Percentiles rank a stretch among this genome's conserved stretches.
Evolutionary conservation across 2,329 filamentous ascomycete species (phyloP).

Genomic region (Fusarium gaditjirri): DNA sequence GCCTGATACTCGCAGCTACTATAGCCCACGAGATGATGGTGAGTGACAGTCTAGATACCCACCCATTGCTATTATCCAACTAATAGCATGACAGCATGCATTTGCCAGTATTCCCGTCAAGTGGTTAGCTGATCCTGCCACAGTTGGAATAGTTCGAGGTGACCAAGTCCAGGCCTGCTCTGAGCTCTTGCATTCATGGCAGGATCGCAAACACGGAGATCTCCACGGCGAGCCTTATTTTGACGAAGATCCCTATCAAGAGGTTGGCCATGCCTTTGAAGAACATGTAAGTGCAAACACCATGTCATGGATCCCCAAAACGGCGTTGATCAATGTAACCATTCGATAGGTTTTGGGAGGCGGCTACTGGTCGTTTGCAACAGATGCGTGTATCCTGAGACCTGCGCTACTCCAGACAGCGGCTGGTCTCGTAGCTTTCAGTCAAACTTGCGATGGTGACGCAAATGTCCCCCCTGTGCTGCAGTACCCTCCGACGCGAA

Average conservation of each 20-base stretch:
- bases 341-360: conserved; percentile 36
- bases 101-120: conserved; percentile 4
- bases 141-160: conserved; percentile 20
- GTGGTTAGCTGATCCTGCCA: conserved; percentile 32
- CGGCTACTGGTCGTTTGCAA: conserved; percentile 31
- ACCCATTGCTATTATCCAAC: background rate
- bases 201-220: background rate
- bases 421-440: conserved; percentile 13
- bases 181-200: conserved; percentile 11
- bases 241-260: conserved; percentile 35
- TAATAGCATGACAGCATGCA: conserved; percentile 36
- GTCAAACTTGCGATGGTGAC: background rate
- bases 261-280: conserved; percentile 44
- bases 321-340: background rate
- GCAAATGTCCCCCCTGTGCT: conserved; percentile 1
- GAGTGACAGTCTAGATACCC: conserved; percentile 4
- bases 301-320: background rate
- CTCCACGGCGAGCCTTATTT: conserved; percentile 37
- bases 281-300: conserved; percentile 11
- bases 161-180: conserved; percentile 17
- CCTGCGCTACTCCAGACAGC: conserved; percentile 30
- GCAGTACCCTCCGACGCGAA: background rate
- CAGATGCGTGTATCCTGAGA: background rate
- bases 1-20: conserved; percentile 31
- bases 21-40: conserved; percentile 47